Percentiles rank a stretch among this genome's conserved stretches.
These are phyloP conservation scores for Trichoderma lentiforme DNA, from an alignment of 2,329 filamentous ascomycete species.

Conservation along the genomic window DNA sequence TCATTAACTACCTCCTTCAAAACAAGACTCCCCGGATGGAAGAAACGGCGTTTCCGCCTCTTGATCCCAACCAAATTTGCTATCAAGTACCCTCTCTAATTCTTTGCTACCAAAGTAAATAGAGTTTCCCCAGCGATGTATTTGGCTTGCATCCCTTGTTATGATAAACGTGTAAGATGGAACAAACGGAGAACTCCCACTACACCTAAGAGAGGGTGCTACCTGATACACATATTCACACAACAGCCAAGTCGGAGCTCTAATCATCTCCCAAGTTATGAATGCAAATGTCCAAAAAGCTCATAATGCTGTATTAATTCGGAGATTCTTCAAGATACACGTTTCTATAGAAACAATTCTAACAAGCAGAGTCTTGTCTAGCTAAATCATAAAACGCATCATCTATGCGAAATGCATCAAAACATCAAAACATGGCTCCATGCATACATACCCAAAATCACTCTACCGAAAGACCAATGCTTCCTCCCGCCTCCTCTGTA, in stretches of 20 bases:
- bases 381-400: neutral
- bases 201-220: neutral
- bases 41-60: neutral
- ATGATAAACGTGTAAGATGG: neutral
- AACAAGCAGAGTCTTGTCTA: neutral
- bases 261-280: neutral
- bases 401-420: neutral
- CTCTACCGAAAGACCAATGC: constrained; percentile 20
- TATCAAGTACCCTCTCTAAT: too few species aligned
- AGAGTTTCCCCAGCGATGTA: too few species aligned
- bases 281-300: neutral
- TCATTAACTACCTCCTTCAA: neutral
- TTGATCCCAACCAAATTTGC: too few species aligned
- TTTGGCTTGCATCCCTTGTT: too few species aligned
- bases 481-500: neutral
- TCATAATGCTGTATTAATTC: neutral
- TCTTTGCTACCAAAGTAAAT: too few species aligned
- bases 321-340: neutral
- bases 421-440: neutral
- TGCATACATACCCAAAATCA: constrained; percentile 1
- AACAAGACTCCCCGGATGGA: neutral
- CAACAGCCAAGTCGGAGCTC: neutral
- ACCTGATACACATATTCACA: neutral
- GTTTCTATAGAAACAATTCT: neutral
- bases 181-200: neutral